A percentile compares a stretch with the other conserved stretches of the same genome.
Conservation (phyloP, 2,329 filamentous ascomycete species). For the Pseudocercospora macadamiae region DNA sequence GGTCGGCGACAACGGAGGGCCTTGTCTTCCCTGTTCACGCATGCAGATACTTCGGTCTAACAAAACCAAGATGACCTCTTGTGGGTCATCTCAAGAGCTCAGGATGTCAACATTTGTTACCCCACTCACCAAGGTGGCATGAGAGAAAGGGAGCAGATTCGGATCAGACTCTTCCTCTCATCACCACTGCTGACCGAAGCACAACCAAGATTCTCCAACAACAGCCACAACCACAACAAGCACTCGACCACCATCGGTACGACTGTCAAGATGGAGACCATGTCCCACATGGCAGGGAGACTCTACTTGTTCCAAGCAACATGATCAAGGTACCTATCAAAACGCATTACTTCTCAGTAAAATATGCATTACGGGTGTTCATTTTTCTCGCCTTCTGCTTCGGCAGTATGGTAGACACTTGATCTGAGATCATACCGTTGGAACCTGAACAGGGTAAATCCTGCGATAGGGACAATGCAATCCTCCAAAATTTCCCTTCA, state of each 20-base stretch:
- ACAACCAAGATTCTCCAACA: not conserved
- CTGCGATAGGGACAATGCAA: slow-evolving; percentile 84
- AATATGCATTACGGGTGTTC: slow-evolving; percentile 47
- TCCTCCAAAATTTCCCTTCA: slow-evolving; percentile 51
- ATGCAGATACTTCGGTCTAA: slow-evolving; percentile 6
- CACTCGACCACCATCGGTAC: slow-evolving; percentile 15
- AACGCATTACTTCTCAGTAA: slow-evolving; percentile 15
- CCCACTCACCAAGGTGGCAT: slow-evolving; percentile 3
- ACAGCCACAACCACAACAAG: not conserved
- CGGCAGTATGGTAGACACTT: slow-evolving; percentile 29
- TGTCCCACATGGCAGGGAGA: slow-evolving; percentile 10
- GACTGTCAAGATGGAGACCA: slow-evolving; percentile 18
- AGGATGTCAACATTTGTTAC: not conserved
- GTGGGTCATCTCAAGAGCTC: slow-evolving; percentile 10
- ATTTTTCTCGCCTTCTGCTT: slow-evolving; percentile 20
- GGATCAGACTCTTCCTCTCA: not conserved
- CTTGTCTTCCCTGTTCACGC: not conserved
- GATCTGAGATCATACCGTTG: slow-evolving; percentile 77
- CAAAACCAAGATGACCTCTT: slow-evolving; percentile 11
- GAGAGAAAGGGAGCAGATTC: not conserved
- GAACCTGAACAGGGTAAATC: slow-evolving; percentile 87
- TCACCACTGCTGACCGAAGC: not conserved
- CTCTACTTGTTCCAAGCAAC: slow-evolving; percentile 11
- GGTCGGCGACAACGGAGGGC: not conserved
- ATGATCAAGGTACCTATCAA: slow-evolving; percentile 28